Conservation (phyloP, 106 monocot species). For the Agapanthus africanus region DNA sequence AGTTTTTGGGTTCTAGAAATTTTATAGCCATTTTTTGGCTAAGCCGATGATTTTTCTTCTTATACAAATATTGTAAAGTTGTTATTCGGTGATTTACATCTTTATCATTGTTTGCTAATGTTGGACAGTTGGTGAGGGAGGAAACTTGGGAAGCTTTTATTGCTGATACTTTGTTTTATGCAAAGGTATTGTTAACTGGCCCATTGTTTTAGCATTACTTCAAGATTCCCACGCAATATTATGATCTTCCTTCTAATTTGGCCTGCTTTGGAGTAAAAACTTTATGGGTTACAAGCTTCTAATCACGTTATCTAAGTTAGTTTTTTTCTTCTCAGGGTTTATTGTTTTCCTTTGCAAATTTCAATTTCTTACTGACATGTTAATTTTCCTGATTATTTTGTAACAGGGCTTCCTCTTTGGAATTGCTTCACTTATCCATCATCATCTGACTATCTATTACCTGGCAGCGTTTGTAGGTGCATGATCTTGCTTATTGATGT, state of each 20-base stretch:
- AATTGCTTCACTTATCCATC: slow-evolving; percentile 43
- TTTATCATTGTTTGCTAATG: neutral
- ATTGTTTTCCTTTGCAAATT: neutral
- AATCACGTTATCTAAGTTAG: neutral
- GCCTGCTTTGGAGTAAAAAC: neutral
- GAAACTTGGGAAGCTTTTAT: slow-evolving; percentile 80
- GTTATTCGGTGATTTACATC: neutral
- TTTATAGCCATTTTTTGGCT: neutral
- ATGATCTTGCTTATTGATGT: too few relatives aligned
- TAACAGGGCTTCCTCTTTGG: slow-evolving; percentile 70
- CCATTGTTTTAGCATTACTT: neutral
- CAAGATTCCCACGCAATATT: neutral
- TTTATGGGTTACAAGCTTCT: slow-evolving; percentile 1
- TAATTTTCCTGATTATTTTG: neutral
- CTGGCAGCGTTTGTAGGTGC: slow-evolving; percentile 58
- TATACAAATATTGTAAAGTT: neutral
- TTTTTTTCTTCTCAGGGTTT: neutral
- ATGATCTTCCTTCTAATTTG: neutral
- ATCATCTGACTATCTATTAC: slow-evolving; percentile 55
- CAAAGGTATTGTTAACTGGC: slow-evolving; percentile 40
- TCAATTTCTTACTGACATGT: neutral
- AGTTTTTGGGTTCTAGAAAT: neutral
- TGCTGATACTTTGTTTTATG: slow-evolving; percentile 60
- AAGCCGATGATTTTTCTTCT: neutral
- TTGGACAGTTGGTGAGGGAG: slow-evolving; percentile 55